phyloP scores from a whole-genome alignment of 208 protist species.

The Lotmaria passim region DNA sequence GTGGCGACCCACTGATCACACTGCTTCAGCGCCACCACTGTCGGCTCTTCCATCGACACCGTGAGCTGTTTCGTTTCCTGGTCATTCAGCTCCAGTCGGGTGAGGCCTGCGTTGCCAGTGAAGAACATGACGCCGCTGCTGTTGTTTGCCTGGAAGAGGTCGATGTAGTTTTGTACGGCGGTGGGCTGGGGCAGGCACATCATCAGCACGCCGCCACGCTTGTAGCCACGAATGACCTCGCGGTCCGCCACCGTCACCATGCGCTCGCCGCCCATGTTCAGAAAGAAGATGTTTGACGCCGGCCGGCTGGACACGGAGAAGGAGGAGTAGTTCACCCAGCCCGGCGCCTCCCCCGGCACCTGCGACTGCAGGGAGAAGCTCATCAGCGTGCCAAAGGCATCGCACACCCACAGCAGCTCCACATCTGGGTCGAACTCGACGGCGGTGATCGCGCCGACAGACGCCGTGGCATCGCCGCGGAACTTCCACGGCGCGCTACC shows the following conservation, averaged over 20 bases:
- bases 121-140: slow-evolving; percentile 78
- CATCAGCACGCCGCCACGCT: slow-evolving; percentile 73
- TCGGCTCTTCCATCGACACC: slow-evolving; percentile 57
- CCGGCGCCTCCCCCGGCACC: slow-evolving; percentile 58
- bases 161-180: slow-evolving; percentile 79
- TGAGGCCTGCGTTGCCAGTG: slow-evolving; percentile 83
- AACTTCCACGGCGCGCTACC: slow-evolving; percentile 70
- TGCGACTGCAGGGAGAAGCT: slow-evolving; percentile 77
- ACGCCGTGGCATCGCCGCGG: slow-evolving; percentile 64
- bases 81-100: slow-evolving; percentile 58
- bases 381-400: slow-evolving; percentile 81
- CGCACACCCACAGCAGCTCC: slow-evolving; percentile 87
- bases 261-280: slow-evolving; percentile 58
- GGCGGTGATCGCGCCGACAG: slow-evolving; percentile 71
- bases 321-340: slow-evolving; percentile 80
- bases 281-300: slow-evolving; percentile 71
- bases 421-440: slow-evolving; percentile 89
- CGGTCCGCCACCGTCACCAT: slow-evolving; percentile 83
- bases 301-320: slow-evolving; percentile 74
- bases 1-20: slow-evolving; percentile 76
- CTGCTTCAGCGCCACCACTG: slow-evolving; percentile 66
- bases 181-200: slow-evolving; percentile 67
- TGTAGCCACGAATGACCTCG: slow-evolving; percentile 80
- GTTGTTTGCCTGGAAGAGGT: slow-evolving; percentile 75
- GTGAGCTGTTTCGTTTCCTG: slow-evolving; percentile 51